Evolutionary conservation across 2,329 filamentous ascomycete species (phyloP), one percentile per base, ranked within the genome.

Genomic region (Cordyceps sp.): DNA sequence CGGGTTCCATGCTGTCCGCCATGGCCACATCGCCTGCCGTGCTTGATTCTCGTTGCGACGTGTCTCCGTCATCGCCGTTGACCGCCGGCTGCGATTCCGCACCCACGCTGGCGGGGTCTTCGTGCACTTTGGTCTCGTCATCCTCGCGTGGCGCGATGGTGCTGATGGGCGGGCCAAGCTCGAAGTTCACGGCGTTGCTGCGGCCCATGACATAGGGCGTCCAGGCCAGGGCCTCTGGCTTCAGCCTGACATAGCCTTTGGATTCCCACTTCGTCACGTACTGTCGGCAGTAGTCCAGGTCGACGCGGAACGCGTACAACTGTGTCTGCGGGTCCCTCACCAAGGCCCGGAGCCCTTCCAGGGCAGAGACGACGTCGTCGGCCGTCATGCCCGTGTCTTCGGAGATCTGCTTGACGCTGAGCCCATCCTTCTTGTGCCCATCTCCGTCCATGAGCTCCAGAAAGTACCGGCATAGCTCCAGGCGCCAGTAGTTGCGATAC

Each of bases 151-250:
- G 84, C 10, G 88, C 88, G 33, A 96, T 82, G 2, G 88, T 80
- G 40, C 83, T 86, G 34, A 96, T 61, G 6, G 78, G 69, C 6
- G 82, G 82, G 6, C 77, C 81, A 31, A 85, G 70, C 47, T 93
- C 84, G 44, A 90, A 88, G 45, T 83, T 81, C 4, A 78, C 78
- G 23, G 79, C 73, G 42, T 80, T 86, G 51, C 72, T 78, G 39
- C 84, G 74, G 18, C 90, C 88, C 85, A 94, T 96, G 26, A 96
- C 76, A 50, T 93, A 98, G 0, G 90, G 90, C 12, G 86, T 94
- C 90, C 90, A 98, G 10, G 86, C 78, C 18, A 98, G 65, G 14
- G 75, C 75, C 28, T 78, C 73, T 0, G 80, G 73, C 41, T 90
- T 80, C 23, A 98, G 69, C 44, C 75, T 79, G 16, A 93, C 81